Evolutionary conservation across 495 filamentous ascomycete species (phyloP).

Genomic region (Hypoxylon cercidicola): DNA sequence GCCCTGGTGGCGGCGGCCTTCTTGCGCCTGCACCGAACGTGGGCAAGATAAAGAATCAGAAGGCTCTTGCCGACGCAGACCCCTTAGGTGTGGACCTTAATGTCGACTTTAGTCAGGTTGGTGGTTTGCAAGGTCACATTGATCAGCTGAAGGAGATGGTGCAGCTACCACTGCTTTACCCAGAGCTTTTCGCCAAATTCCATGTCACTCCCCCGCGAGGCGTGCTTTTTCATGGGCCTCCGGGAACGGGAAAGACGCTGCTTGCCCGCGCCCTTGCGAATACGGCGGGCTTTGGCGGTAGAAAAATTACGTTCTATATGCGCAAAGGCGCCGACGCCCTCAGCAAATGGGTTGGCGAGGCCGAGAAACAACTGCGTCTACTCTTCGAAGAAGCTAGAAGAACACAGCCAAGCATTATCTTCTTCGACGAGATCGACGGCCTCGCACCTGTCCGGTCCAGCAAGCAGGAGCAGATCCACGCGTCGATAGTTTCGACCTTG

Average conservation of each 20-base stretch:
- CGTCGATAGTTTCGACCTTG: conserved; percentile 95
- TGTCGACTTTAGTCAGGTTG: conserved; percentile 92
- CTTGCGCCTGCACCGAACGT: conserved; percentile 85
- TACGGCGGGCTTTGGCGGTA: conserved; percentile 76
- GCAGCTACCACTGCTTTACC: conserved; percentile 89
- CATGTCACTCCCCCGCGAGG: conserved; percentile 92
- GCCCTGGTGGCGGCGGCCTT: conserved; percentile 60
- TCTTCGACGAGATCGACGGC: conserved; percentile 99
- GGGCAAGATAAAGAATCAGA: conserved; percentile 84
- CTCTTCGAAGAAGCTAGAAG: conserved; percentile 96
- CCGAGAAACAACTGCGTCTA: conserved; percentile 89
- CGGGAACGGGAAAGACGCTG: conserved; percentile 96
- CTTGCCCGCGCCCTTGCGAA: conserved; percentile 91
- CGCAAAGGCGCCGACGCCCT: conserved; percentile 96
- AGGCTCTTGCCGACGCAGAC: conserved; percentile 86
- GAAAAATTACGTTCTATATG: conserved; percentile 99
- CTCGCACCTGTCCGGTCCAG: conserved; percentile 94
- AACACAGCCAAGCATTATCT: conserved; percentile 97
- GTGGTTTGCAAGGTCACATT: conserved; percentile 90
- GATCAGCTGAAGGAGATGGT: conserved; percentile 99
- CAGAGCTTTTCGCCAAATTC: conserved; percentile 92
- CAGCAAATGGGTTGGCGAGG: conserved; percentile 99
- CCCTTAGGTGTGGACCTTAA: conserved; percentile 90
- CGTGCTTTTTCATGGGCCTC: conserved; percentile 95
- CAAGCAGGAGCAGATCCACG: conserved; percentile 98